These are phyloP conservation scores for Lablab purpureus DNA, from an alignment of 306 rosid species.

Conservation along the genomic window DNA sequence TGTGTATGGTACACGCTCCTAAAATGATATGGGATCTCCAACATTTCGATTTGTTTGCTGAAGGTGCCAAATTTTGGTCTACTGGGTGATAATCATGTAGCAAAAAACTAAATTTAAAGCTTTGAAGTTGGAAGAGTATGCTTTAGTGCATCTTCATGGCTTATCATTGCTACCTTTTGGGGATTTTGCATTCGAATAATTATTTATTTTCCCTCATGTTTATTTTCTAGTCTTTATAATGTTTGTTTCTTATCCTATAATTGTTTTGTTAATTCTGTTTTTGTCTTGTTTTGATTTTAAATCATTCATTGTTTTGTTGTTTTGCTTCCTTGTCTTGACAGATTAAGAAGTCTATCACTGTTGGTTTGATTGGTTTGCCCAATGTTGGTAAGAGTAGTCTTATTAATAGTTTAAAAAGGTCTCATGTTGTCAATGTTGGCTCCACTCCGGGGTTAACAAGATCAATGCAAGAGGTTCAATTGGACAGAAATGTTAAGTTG, in stretches of 20 bases:
- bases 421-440: constrained; percentile 82
- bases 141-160: not conserved
- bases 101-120: not conserved
- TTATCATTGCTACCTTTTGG: constrained; percentile 2
- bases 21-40: too few species aligned
- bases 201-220: not conserved
- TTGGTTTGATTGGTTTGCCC: constrained; percentile 92
- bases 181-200: constrained; percentile 21
- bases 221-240: not conserved
- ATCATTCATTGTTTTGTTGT: constrained; percentile 23
- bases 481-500: constrained; percentile 88
- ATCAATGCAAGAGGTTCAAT: constrained; percentile 90
- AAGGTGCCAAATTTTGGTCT: not conserved
- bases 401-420: constrained; percentile 84
- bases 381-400: constrained; percentile 99
- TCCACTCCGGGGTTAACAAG: constrained; percentile 91
- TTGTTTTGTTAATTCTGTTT: not conserved
- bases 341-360: constrained; percentile 93
- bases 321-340: constrained; percentile 50
- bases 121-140: constrained; percentile 26
- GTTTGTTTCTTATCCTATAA: constrained; percentile 13
- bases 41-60: not conserved
- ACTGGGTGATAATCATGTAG: not conserved
- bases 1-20: not conserved
- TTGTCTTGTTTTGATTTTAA: constrained; percentile 10